These are phyloP conservation scores for Eucalyptus coolabah DNA, from an alignment of 345 rosid species.

Conservation along the genomic window DNA sequence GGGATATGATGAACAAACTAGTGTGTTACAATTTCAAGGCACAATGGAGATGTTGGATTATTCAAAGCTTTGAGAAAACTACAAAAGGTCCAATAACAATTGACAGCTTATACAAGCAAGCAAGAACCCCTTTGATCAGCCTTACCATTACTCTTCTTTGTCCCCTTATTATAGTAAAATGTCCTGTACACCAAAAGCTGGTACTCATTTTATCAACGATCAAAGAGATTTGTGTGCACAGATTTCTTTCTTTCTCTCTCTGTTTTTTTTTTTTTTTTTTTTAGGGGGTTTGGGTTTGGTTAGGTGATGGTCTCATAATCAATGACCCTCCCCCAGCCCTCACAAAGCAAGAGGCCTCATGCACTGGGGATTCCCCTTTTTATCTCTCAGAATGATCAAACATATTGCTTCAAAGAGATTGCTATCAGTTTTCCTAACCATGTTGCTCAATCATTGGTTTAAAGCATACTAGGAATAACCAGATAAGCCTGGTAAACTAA, in stretches of 20 bases:
- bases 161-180: not conserved
- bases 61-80: not conserved
- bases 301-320: not conserved
- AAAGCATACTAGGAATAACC: not conserved
- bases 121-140: not conserved
- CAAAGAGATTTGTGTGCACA: not conserved
- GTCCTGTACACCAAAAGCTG: not conserved
- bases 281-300: not conserved
- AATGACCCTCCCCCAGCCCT: not conserved
- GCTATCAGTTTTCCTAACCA: not conserved
- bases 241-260: not conserved
- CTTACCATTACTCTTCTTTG: not conserved
- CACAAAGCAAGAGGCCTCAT: not conserved
- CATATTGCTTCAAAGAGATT: not conserved
- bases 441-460: not conserved
- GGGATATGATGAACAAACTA: not conserved
- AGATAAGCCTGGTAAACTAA: not conserved
- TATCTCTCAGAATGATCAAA: not conserved
- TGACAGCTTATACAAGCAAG: not conserved
- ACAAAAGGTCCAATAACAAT: not conserved
- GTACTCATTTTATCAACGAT: not conserved
- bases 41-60: not conserved
- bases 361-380: not conserved
- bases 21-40: not conserved
- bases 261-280: not conserved